Evolutionary conservation across 805 yeast genomes (phyloP), one percentile per base, ranked within the genome.

Genomic region (Yamadazyma insecticola): DNA sequence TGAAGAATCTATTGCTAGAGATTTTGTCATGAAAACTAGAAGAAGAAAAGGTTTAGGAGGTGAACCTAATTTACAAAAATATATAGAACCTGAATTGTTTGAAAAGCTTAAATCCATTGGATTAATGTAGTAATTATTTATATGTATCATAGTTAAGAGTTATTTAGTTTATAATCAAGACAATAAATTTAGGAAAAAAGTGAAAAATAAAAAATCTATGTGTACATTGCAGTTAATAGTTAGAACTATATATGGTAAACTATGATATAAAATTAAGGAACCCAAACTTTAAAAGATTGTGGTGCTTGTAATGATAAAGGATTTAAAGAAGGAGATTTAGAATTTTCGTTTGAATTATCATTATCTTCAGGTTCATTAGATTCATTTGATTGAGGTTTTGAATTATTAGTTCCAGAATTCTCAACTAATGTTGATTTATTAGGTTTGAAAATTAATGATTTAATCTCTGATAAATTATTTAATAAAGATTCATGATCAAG

Each of bases 11-110:
- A 59, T 89, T 36, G 90, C 96, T 1, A 67, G 98, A 35, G 98
- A 92, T 55, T 86, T 88, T 47, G 80, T 87, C 18, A 60, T 86
- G 59, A 92, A 94, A 54, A 87, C 96, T 0, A 70, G 99, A 52
- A 76, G 78, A 45, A 72, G 97, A 45, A 90, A 88, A 51, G 97
- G 97, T 0, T 57, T 90, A 21, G 69, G 76, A 6, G 85, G 80
- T 10, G 94, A 81, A 38, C 85, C 86, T 13, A 67, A 69, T 2
- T 49, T 89, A 28, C 67, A 70, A 29, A 77, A 77, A 42, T 86
- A 80, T 47, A 71, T 89, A 16, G 94, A 81, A 31, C 56, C 59
- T 2, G 81, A 73, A 2, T 56, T 84, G 13, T 74, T 68, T 41
- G 61, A 63, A 6, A 72, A 73, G 40, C 55, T 87, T 44, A 58